Evolutionary conservation across 1,284 basidiomycete species (phyloP).

Genomic region (Sutorius eximius): DNA sequence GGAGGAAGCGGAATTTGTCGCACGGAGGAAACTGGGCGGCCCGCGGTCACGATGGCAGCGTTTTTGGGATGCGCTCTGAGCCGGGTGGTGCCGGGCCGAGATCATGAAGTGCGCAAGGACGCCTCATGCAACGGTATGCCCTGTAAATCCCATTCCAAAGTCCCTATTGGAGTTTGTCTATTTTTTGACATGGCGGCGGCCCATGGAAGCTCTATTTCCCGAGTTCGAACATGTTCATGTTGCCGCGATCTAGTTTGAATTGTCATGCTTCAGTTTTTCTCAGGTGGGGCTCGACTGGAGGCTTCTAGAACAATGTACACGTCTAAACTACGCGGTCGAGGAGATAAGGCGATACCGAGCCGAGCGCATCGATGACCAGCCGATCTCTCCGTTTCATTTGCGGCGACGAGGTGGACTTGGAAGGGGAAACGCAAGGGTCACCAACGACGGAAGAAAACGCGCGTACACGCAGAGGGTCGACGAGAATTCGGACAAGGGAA

Average conservation of each 20-base stretch:
- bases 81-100: neutral
- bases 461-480: neutral
- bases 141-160: neutral
- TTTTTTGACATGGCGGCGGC: neutral
- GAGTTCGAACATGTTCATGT: neutral
- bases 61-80: neutral
- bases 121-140: neutral
- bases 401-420: slow-evolving; percentile 7
- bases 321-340: neutral
- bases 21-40: slow-evolving; percentile 8
- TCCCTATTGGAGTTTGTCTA: neutral
- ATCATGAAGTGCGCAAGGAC: neutral
- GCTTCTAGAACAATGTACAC: neutral
- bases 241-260: neutral
- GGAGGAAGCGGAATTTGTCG: slow-evolving; percentile 8
- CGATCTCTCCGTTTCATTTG: slow-evolving; percentile 5
- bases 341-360: slow-evolving; percentile 14
- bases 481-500: neutral
- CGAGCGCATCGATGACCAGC: neutral
- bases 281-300: neutral
- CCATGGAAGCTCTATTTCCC: neutral
- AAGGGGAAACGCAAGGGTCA: neutral
- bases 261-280: neutral
- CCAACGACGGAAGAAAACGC: neutral
- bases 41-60: slow-evolving; percentile 8